phyloP scores from a whole-genome alignment of 345 rosid species.

The Excoecaria cochinchinensis region DNA sequence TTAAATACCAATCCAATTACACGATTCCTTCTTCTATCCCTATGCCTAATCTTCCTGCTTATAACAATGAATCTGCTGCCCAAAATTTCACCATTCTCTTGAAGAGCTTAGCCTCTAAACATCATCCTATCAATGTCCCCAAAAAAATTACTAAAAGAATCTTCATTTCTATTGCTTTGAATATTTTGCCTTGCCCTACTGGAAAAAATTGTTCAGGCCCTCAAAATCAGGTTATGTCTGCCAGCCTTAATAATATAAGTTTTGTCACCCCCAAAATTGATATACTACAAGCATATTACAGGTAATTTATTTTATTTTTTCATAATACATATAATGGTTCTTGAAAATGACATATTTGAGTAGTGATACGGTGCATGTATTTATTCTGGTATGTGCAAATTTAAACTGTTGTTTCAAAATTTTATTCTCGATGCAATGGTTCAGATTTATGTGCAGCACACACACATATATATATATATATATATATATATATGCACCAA shows the following conservation, averaged over 20 bases:
- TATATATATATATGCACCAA: no score
- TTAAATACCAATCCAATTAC: constrained; percentile 34
- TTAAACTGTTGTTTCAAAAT: no score
- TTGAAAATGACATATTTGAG: no score
- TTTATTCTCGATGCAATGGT: no score
- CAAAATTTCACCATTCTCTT: constrained; percentile 22
- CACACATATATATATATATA: no score
- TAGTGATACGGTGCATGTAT: no score
- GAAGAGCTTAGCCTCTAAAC: constrained; percentile 24
- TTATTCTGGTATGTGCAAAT: no score
- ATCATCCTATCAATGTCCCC: constrained; percentile 42
- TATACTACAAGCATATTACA: constrained; percentile 48
- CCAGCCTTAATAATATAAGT: constrained; percentile 50
- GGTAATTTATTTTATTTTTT: not conserved
- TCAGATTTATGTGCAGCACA: no score
- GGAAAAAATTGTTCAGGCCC: constrained; percentile 32
- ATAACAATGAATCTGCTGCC: constrained; percentile 35
- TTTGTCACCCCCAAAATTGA: constrained; percentile 27
- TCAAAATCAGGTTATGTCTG: constrained; percentile 7
- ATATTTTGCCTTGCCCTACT: constrained; percentile 28
- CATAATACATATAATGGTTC: no score
- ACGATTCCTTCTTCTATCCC: constrained; percentile 15
- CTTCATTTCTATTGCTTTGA: constrained; percentile 38
- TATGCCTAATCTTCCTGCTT: constrained; percentile 46
- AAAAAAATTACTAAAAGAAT: constrained; percentile 29